A percentile compares a stretch with the other conserved stretches of the same genome.
These are phyloP conservation scores for Venturia aucupariae DNA, from an alignment of 2,329 filamentous ascomycete genomes.

Conservation along the genomic window DNA sequence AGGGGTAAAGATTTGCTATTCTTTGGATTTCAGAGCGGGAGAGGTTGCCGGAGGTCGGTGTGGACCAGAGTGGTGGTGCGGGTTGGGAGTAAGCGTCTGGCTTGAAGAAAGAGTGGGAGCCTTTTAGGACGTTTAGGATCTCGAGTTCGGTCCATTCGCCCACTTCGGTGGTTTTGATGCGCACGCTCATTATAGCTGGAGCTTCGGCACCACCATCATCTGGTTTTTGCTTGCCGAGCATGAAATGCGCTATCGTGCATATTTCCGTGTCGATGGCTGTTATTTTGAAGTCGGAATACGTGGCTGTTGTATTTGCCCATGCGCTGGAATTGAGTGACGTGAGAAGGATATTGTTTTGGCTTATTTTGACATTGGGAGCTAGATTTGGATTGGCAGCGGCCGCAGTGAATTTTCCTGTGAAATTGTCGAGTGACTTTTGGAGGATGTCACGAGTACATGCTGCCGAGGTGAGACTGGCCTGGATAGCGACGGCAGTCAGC, in stretches of 20 bases:
- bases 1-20: constrained; percentile 3
- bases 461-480: not conserved
- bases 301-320: not conserved
- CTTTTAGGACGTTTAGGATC: constrained; percentile 1
- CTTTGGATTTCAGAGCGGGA: not conserved
- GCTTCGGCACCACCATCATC: not conserved
- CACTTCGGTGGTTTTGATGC: constrained; percentile 2
- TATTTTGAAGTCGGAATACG: not conserved
- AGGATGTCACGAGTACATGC: constrained; percentile 7
- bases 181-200: constrained; percentile 1
- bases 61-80: constrained; percentile 3
- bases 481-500: not conserved
- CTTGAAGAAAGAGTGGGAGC: not conserved
- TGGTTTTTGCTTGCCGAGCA: constrained; percentile 2
- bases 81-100: not conserved
- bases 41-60: not conserved
- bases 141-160: constrained; percentile 1
- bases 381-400: not conserved
- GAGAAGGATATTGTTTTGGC: constrained; percentile 8
- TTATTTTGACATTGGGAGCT: constrained; percentile 7
- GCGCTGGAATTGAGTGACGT: not conserved
- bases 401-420: not conserved
- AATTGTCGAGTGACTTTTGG: not conserved
- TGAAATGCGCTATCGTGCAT: constrained; percentile 9
- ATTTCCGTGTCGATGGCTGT: constrained; percentile 9